Percentiles rank a stretch among this genome's conserved stretches.
Evolutionary conservation across 2,329 filamentous ascomycete genomes (phyloP).

Genomic region (Cladosporium sp.): DNA sequence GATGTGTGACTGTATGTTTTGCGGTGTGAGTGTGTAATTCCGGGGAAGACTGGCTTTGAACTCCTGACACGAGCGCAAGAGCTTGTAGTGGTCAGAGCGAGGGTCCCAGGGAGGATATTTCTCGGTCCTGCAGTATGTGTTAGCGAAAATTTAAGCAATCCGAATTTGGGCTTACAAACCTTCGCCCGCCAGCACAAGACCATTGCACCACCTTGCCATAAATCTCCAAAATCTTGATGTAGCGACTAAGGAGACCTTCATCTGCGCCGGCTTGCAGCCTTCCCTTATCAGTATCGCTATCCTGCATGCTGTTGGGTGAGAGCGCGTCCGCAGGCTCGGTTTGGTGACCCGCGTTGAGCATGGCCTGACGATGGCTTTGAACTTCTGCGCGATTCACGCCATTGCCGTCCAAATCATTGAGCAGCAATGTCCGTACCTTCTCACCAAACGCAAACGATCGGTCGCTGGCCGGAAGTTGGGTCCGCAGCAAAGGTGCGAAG

Average conservation of each 20-base stretch:
- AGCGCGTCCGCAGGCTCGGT: constrained; percentile 22
- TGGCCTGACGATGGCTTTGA: constrained; percentile 46
- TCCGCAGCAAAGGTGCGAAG: constrained; percentile 58
- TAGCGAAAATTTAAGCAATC: neutral
- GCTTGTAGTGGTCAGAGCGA: constrained; percentile 54
- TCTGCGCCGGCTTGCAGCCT: constrained; percentile 54
- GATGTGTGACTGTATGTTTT: constrained; percentile 67
- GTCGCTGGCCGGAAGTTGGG: constrained; percentile 69
- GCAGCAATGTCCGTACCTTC: constrained; percentile 55
- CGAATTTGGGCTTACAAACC: constrained; percentile 39
- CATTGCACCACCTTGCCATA: constrained; percentile 58
- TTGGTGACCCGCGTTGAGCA: constrained; percentile 28
- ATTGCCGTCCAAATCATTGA: constrained; percentile 46
- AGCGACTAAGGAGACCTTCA: constrained; percentile 51
- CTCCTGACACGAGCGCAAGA: constrained; percentile 53
- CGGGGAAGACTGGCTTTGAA: constrained; percentile 58
- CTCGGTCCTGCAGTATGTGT: constrained; percentile 49
- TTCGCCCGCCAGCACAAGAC: constrained; percentile 59
- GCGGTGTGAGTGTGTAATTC: constrained; percentile 58
- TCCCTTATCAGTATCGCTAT: constrained; percentile 44
- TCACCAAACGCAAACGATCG: constrained; percentile 63
- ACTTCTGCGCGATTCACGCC: constrained; percentile 41
- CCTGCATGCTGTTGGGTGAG: constrained; percentile 21
- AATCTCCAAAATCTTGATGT: constrained; percentile 55
- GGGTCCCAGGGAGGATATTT: constrained; percentile 61